Evolutionary conservation across 495 filamentous ascomycete genomes (phyloP).

Genomic region (Xylaria acuta): DNA sequence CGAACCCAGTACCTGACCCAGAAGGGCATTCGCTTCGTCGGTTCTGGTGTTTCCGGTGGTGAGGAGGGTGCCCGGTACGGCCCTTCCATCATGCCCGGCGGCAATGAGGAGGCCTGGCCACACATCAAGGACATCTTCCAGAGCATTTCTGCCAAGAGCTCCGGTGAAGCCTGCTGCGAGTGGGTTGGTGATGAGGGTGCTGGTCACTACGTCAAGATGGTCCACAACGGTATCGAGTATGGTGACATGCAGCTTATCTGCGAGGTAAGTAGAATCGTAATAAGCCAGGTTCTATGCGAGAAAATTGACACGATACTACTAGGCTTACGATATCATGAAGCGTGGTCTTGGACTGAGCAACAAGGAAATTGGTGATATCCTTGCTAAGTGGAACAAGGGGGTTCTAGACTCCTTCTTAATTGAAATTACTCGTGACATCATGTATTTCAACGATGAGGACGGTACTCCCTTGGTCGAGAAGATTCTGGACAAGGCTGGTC

Average conservation of each 20-base stretch:
- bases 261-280: conserved; percentile 67
- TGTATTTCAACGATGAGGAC: conserved; percentile 96
- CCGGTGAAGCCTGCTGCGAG: conserved; percentile 95
- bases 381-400: conserved; percentile 96
- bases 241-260: conserved; percentile 99
- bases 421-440: conserved; percentile 97
- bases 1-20: conserved; percentile 79
- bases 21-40: conserved; percentile 96
- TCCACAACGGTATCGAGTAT: conserved; percentile 99
- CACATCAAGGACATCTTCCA: conserved; percentile 99
- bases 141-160: conserved; percentile 94
- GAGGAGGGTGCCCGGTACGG: conserved; percentile 99
- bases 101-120: conserved; percentile 97
- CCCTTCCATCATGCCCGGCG: conserved; percentile 97
- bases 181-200: conserved; percentile 99
- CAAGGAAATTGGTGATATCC: conserved; percentile 95
- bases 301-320: conserved; percentile 30
- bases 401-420: conserved; percentile 99
- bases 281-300: conserved; percentile 2
- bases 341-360: conserved; percentile 82
- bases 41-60: conserved; percentile 96
- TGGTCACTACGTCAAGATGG: conserved; percentile 99
- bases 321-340: conserved; percentile 99
- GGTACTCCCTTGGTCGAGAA: conserved; percentile 92
- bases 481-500: conserved; percentile 97